Conservation (phyloP, 2,329 filamentous ascomycete species). For the Ascomycota sp. region DNA sequence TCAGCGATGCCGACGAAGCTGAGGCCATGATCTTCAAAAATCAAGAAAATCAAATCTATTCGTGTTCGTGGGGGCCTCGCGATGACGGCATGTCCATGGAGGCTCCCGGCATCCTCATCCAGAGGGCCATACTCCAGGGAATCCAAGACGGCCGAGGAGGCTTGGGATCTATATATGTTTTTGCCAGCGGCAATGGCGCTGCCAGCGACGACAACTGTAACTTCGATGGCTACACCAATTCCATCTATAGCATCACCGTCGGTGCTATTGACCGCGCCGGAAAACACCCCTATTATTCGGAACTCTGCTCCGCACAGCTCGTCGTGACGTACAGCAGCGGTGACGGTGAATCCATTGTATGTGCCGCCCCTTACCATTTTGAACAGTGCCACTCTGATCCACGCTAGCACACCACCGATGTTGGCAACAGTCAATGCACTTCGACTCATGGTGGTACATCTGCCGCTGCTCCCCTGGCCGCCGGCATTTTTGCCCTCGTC, state of each 20-base stretch:
- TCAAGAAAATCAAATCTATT: conserved; percentile 88
- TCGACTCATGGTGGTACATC: conserved; percentile 80
- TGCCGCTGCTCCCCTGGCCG: conserved; percentile 77
- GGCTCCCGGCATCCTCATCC: conserved; percentile 69
- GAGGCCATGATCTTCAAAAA: conserved; percentile 79
- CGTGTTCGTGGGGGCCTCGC: conserved; percentile 92
- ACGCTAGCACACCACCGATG: conserved; percentile 66
- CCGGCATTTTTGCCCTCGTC: conserved; percentile 75
- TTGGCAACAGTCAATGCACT: conserved; percentile 62
- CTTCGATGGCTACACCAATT: conserved; percentile 98
- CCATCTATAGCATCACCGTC: conserved; percentile 94
- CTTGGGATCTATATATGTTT: conserved; percentile 81
- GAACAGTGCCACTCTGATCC: not conserved
- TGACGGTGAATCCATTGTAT: conserved; percentile 56
- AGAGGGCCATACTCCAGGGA: conserved; percentile 74
- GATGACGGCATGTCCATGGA: conserved; percentile 92
- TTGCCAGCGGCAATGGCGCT: conserved; percentile 83
- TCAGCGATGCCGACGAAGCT: conserved; percentile 82
- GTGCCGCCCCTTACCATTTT: conserved; percentile 7
- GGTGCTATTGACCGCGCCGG: conserved; percentile 77
- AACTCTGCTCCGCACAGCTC: conserved; percentile 83
- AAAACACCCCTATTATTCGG: conserved; percentile 84
- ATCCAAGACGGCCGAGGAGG: conserved; percentile 70
- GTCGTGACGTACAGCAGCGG: conserved; percentile 95
- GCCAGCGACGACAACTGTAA: conserved; percentile 84